A percentile compares a stretch with the other conserved stretches of the same genome.
These are phyloP conservation scores for Aspergillus fijiensis DNA, from an alignment of 2,329 filamentous ascomycete genomes.

Conservation along the genomic window DNA sequence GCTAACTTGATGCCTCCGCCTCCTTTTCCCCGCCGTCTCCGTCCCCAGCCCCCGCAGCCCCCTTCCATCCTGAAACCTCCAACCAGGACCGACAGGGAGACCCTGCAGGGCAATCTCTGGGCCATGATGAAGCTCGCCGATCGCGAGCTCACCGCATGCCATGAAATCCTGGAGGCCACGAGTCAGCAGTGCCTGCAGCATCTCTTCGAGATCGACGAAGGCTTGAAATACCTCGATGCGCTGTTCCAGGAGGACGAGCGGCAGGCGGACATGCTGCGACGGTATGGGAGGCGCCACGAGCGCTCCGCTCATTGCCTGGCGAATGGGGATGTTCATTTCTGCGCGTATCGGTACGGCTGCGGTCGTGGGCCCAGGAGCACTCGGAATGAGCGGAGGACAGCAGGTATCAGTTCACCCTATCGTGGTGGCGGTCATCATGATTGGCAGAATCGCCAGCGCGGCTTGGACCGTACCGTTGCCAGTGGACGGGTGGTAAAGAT, in stretches of 20 bases:
- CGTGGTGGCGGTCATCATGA: neutral
- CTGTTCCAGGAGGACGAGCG: neutral
- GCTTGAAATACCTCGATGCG: neutral
- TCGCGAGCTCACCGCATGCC: neutral
- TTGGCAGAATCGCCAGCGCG: neutral
- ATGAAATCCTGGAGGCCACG: neutral
- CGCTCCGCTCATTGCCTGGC: neutral
- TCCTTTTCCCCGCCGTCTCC: neutral
- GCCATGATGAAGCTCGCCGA: slow-evolving; percentile 6
- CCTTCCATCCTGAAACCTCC: slow-evolving; percentile 15
- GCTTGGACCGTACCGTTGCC: neutral
- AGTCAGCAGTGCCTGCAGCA: neutral
- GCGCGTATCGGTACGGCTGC: neutral
- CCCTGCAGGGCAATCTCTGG: slow-evolving; percentile 15
- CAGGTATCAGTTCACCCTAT: neutral
- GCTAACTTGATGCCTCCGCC: neutral
- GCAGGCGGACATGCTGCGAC: neutral
- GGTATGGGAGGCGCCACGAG: neutral
- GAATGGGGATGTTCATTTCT: neutral
- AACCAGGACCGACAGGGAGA: slow-evolving; percentile 16
- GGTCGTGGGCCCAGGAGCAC: neutral
- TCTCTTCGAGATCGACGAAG: neutral
- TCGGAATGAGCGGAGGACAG: neutral
- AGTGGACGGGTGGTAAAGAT: neutral
- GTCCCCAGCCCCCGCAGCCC: neutral